These are phyloP conservation scores for Anacardium occidentale DNA, from an alignment of 345 rosid genomes.

Conservation along the genomic window DNA sequence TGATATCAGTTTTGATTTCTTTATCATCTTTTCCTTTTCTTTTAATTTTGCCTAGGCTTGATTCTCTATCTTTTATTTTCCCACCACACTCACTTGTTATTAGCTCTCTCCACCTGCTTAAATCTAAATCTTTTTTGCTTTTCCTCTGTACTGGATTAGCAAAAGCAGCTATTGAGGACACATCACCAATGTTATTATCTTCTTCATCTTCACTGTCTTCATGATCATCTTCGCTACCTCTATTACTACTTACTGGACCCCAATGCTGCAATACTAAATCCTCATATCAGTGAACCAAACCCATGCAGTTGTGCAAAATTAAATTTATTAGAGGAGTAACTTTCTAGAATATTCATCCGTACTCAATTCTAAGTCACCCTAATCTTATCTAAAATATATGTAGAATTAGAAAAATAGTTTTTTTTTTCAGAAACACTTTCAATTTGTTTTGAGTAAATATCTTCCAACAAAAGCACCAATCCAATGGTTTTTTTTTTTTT, in stretches of 20 bases:
- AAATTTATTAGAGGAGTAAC: neutral
- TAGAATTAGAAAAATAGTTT: neutral
- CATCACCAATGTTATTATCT: constrained; percentile 35
- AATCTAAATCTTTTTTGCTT: constrained; percentile 54
- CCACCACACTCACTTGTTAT: constrained; percentile 23
- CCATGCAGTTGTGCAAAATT: neutral
- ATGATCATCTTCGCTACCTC: constrained; percentile 13
- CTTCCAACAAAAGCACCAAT: neutral
- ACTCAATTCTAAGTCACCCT: neutral
- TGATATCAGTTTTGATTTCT: constrained; percentile 9
- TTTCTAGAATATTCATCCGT: neutral
- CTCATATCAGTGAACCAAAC: constrained; percentile 18
- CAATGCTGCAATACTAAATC: constrained; percentile 52
- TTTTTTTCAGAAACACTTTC: neutral
- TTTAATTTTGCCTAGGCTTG: constrained; percentile 17
- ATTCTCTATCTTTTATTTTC: constrained; percentile 15
- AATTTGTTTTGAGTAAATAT: neutral
- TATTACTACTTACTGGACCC: constrained; percentile 37
- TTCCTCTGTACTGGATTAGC: constrained; percentile 73
- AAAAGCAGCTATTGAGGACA: constrained; percentile 45
- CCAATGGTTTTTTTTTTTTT: no score
- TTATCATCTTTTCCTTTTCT: constrained; percentile 20
- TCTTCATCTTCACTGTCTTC: constrained; percentile 33
- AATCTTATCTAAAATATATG: neutral
- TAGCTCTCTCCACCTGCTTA: constrained; percentile 52